Base-by-base conservation (phyloP, 768 basidiomycete genomes). In the Tephrocybe sp. region DNA sequence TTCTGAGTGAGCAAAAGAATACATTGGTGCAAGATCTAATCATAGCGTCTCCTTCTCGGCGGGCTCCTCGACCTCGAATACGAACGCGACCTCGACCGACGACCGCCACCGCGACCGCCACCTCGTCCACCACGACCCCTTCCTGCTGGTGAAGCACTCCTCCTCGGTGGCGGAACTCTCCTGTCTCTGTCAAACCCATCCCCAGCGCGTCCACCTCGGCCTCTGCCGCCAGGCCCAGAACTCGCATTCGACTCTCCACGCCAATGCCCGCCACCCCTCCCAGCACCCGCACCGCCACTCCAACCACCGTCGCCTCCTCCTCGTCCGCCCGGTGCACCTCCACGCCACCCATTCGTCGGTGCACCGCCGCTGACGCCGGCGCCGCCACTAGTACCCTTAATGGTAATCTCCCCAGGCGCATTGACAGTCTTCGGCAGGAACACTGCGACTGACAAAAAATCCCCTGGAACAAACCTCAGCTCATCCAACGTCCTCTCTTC, bases 401-500 rank as follows among this genome's bases (percentile, higher is more conserved):
- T 75, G 13, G 73, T 60, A 12, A 75, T 60, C 49, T 86, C 86
- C 5, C 66, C 72, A 3, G 78, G 76, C 15, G 74, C 64, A 4
- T 70, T 74, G 29, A 74, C 73, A 53, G 79, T 79, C 68, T 88
- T 89, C 12, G 90, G 90, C 34, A 91, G 74, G 23, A 86, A 63
- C 21, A 92, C 82, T n/a, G 86, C 75, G 40, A 91, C 73, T 56
- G 82, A 78, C 31, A 92, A 76, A 57, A 82, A 90, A 60, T 92
- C 90, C 15, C 90, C 90, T 0, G 89, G 88, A 0, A 89, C 76
- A 58, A 92, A 88, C 30, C 86, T 74, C 22, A 92, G 71, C 53
- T 90, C 88, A 38, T 91, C 89, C 23, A 92, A 74, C 13, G 87
- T 88, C 23, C 86, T 73, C 55, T 88, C 84, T 42, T 83, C 81